Percentiles rank a stretch among this genome's conserved stretches.
Evolutionary conservation across 2,329 filamentous ascomycete genomes (phyloP).

Genomic region (Bipolaris sorokiniana): DNA sequence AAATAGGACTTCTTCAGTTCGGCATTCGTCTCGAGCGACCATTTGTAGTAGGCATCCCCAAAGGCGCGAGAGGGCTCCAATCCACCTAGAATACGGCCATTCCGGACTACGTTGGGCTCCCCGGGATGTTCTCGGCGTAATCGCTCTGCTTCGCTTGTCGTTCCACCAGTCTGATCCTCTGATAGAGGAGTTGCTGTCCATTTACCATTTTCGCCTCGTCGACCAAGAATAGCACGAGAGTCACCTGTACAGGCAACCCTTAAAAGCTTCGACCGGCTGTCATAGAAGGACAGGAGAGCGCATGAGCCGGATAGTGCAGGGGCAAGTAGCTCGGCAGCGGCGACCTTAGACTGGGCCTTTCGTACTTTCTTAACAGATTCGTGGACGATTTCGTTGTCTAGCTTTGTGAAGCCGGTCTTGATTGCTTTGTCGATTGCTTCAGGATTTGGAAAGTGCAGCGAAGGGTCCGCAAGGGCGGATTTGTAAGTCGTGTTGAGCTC

Average conservation of each 20-base stretch:
- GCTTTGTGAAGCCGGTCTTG: constrained; percentile 84
- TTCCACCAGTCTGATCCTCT: constrained; percentile 91
- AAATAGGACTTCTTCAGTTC: constrained; percentile 87
- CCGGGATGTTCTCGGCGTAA: constrained; percentile 86
- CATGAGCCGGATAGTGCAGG: constrained; percentile 97
- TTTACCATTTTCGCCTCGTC: constrained; percentile 77
- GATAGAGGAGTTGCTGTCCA: constrained; percentile 92
- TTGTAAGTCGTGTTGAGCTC: constrained; percentile 94
- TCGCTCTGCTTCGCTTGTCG: constrained; percentile 80
- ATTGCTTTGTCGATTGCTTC: constrained; percentile 89
- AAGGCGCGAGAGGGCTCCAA: constrained; percentile 94
- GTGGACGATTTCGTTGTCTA: constrained; percentile 94
- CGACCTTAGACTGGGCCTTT: constrained; percentile 85
- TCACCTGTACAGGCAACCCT: constrained; percentile 96
- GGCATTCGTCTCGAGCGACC: constrained; percentile 83
- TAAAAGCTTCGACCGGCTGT: constrained; percentile 82
- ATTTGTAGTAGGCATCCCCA: constrained; percentile 96
- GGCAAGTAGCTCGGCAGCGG: constrained; percentile 88
- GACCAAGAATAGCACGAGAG: constrained; percentile 90
- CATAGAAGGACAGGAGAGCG: constrained; percentile 94
- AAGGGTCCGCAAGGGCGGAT: constrained; percentile 65
- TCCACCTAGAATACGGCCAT: constrained; percentile 88
- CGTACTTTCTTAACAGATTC: constrained; percentile 90
- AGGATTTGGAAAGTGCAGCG: constrained; percentile 68
- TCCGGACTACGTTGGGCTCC: constrained; percentile 84